Evolutionary conservation across 257 asterid genomes (phyloP), one percentile per base, ranked within the genome.

Genomic region (Solanum appendiculatum): DNA sequence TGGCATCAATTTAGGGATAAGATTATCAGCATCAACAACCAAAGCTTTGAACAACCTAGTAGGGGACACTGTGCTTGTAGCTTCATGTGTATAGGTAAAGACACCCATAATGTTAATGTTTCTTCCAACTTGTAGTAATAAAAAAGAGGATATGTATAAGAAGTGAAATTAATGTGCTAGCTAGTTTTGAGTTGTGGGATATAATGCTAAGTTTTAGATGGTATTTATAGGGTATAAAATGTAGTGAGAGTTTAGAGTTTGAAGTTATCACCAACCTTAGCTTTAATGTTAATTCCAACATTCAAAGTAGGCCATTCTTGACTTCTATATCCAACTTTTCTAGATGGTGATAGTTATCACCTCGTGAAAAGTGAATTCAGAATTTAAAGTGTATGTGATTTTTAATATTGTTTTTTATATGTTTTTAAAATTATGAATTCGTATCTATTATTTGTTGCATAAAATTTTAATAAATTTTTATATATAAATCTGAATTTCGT

Each of bases 21-120:
- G 81, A n/a, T 82, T 82, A 51, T 87, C 86, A 25, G 46, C 31
- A 15, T 69, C 64, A 40, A 82, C 25, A 14, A 83, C 86, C 37
- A 70, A 87, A 75, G 84, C 89, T 60, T 87, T 87, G 87, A 87
- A 51, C 12, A 87, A 34, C 27, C 85, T 87, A 46, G 64, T 40
- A 6, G 89, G 89, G 0, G 84, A 58, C 73, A 83, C 70, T 23
- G 84, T n/a, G 46, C 39, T 81, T 9, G 74, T 29, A 5, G 12
- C 58, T 54, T 87, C 89, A 48, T 70, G 46, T 25, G 68, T 54
- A 16, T 81, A 70, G 37, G 84, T 54, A 16, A 27, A 7, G 13
- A 84, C 87, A 83, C 87, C 89, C 87, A 69, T 87, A 36, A 14
- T 82, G 11, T 29, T 18, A 9, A 1, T 31, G 8, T 9, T 60